Evolutionary conservation across 1,284 basidiomycete genomes (phyloP).

Genomic region (Microbotryum intermedium): DNA sequence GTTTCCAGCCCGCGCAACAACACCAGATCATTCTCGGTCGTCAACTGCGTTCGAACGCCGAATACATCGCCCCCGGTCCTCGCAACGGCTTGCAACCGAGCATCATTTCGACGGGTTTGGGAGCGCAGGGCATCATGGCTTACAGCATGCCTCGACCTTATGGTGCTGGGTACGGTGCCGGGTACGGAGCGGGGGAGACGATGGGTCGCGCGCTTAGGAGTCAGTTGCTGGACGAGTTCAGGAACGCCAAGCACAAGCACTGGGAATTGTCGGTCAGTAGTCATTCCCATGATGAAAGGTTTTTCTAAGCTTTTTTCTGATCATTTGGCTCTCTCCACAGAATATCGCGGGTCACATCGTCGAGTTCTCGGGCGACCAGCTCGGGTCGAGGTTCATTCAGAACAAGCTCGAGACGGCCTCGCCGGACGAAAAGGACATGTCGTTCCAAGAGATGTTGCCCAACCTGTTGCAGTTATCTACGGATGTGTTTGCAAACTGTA

Average conservation of each 20-base stretch:
- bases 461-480: constrained; percentile 71
- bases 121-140: neutral
- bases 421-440: constrained; percentile 36
- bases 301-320: neutral
- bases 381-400: constrained; percentile 80
- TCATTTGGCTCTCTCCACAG: constrained; percentile 41
- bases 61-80: constrained; percentile 29
- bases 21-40: constrained; percentile 30
- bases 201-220: constrained; percentile 47
- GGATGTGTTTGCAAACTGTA: constrained; percentile 97
- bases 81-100: neutral
- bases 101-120: neutral
- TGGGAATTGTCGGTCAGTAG: constrained; percentile 66
- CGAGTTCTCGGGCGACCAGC: constrained; percentile 91
- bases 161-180: constrained; percentile 1
- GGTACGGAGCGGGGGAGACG: constrained; percentile 12
- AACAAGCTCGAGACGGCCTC: constrained; percentile 33
- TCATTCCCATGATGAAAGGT: neutral
- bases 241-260: constrained; percentile 63
- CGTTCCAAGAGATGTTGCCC: constrained; percentile 89
- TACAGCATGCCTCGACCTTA: neutral
- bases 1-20: constrained; percentile 21
- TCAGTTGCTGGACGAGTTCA: constrained; percentile 71
- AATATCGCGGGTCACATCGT: constrained; percentile 79
- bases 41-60: constrained; percentile 14